Base-by-base conservation (phyloP, 345 rosid species). In the Heritiera littoralis region DNA sequence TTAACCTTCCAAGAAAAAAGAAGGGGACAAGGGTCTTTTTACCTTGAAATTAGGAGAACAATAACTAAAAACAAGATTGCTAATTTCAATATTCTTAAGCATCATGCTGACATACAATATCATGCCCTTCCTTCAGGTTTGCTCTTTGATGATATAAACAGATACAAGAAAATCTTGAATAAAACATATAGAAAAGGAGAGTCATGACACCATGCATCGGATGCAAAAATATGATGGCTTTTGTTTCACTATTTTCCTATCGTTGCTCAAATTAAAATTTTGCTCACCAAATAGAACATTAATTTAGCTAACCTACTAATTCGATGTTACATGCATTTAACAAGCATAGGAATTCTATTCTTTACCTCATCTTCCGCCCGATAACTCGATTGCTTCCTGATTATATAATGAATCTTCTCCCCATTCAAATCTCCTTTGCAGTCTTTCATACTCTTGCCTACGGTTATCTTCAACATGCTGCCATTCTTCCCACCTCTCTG, bases 401-500 rank as follows among this genome's bases (percentile, higher is more conserved):
- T 94, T 90, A 83, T 89, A 78, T 51, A 90, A 72, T 1, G 98
- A 96, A 85, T 96, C 98, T 76, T 92, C 95, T 49, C 92, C 97
- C 91, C 91, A 92, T 64, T 94, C 90, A 51, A 94, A 90, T 80
- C 98, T 85, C 70, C 95, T 88, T 84, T 94, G 98, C 77, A 92
- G 18, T 76, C 94, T 82, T 80, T 94, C 97, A 13, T 89, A 89
- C 74, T 94, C 98, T 83, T 96, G 95, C 79, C 97, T 87, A 23
- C 95, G 91, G 13, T 85, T 90, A 54, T 90, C 93, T 85, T 94
- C 98, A 11, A 89, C 89, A 13, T 90, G 84, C 89, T 92, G 97
- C 99, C 99, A 96, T 81, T 92, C 99, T 86, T 92, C 95, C 99
- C 99, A 94, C 83, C 97, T 90, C 87, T 96, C 97, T 0, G 98